Evolutionary conservation across 495 filamentous ascomycete genomes (phyloP).

Genomic region (Penicillium flavigenum): DNA sequence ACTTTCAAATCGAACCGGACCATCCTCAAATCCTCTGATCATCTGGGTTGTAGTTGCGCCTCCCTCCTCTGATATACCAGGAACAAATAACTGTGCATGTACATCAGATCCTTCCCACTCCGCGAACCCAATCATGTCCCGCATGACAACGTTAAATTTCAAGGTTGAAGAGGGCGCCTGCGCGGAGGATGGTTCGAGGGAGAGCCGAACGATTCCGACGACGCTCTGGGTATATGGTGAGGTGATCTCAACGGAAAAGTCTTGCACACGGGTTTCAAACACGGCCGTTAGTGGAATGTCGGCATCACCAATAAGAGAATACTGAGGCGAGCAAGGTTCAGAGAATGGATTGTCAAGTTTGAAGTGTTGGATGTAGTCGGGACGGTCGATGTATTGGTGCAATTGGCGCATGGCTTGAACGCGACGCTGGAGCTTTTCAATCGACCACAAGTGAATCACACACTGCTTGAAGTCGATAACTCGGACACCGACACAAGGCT

Average conservation of each 20-base stretch:
- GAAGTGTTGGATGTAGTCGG: slow-evolving; percentile 79
- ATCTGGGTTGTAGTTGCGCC: slow-evolving; percentile 92
- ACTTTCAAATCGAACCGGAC: slow-evolving; percentile 92
- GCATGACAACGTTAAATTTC: slow-evolving; percentile 99
- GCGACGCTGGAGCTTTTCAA: slow-evolving; percentile 85
- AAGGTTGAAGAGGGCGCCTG: slow-evolving; percentile 88
- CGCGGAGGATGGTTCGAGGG: slow-evolving; percentile 89
- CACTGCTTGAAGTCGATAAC: slow-evolving; percentile 88
- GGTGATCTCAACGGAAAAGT: slow-evolving; percentile 84
- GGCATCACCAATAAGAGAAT: slow-evolving; percentile 88
- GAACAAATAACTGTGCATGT: slow-evolving; percentile 93
- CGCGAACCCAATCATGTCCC: slow-evolving; percentile 92
- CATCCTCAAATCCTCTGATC: slow-evolving; percentile 92
- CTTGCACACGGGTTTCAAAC: slow-evolving; percentile 92
- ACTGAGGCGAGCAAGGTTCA: slow-evolving; percentile 84
- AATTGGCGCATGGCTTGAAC: slow-evolving; percentile 92
- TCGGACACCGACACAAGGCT: slow-evolving; percentile 87
- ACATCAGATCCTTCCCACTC: slow-evolving; percentile 95
- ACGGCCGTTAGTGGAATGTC: slow-evolving; percentile 92
- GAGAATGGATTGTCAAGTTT: slow-evolving; percentile 72
- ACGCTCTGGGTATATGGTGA: slow-evolving; percentile 91
- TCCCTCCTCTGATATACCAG: slow-evolving; percentile 86
- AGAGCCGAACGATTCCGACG: slow-evolving; percentile 84
- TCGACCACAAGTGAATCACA: slow-evolving; percentile 90
- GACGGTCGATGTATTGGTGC: slow-evolving; percentile 92